Base-by-base conservation (phyloP, 257 asterid species). In the Nemophila menziesii region DNA sequence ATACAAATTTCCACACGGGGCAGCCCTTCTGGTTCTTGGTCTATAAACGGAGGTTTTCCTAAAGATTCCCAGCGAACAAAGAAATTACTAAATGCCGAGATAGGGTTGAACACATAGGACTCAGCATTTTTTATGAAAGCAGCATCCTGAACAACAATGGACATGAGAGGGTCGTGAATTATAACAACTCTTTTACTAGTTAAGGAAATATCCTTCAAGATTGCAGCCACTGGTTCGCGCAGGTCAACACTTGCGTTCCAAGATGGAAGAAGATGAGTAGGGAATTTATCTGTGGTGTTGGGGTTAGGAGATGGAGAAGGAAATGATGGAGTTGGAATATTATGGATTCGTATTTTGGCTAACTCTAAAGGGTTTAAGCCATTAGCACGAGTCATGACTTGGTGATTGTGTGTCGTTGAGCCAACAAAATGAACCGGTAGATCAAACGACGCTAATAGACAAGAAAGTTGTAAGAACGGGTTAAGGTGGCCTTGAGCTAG, bases 391-490 rank as follows among this genome's bases (percentile, higher is more conserved):
- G 15, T 5, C 33, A n/a, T 38, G 0, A 44, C 55, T 7, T 49
- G 55, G 33, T 66, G 78, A 66, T 43, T 66, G 60, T 69, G 80
- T 39, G 66, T 18, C 39, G 72, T 36, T 22, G 86, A 56, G 52
- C 73, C 49, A 29, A 72, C 60, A 48, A 46, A 76, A 62, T 76
- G 75, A 23, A 72, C 78, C 1, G 52, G 10, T 8, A 69, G 43
- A 23, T n/a, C 21, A 22, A 36, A 39, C 62, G 67, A 40, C 26
- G 86, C 59, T 60, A 76, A 16, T 46, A 76, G 71, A 58, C 67
- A 62, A 57, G 85, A 76, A 44, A 76, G 75, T 54, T 76, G 75
- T 59, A 76, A 80, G 62, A 76, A 80, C 62, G 72, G 86, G 68
- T 76, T 76, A 58, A 76, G 81, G 17, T 76, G 86, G 34, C 86